Base-by-base conservation (phyloP, 73 alveolate species). In the Paramecium sonneborni region DNA sequence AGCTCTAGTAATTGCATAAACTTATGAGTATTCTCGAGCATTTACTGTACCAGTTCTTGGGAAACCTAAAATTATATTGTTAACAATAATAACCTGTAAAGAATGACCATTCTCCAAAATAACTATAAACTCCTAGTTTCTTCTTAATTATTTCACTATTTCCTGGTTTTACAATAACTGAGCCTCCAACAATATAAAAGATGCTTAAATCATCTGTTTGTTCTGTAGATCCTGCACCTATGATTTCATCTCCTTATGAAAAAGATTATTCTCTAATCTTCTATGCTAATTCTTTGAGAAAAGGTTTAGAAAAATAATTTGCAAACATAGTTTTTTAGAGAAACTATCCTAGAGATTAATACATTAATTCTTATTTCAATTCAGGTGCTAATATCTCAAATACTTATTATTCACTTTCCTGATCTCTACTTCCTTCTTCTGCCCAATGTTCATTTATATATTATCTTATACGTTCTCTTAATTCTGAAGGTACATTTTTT, bases 81-180 rank as follows among this genome's bases (percentile, higher is more conserved):
- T 3, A 12, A 52, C 0, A 52, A 52, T 18, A 46, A 12, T 46
- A 52, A 62, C 84, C 94, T 26, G 94, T 88, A 28, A 88, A 70
- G 24, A 88, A 88, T 11, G 91, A 69, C 76, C 91, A 69, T 72
- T 88, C 94, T 24, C 94, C 94, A 72, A 88, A 88, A n/a, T 62
- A 69, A 2, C 62, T 35, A 46, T 82, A 57, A 28, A 37, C 11
- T 30, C 88, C 37, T 12, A 67, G 46, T 79, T 18, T 39, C 4
- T 79, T 23, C 20, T 26, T 43, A 11, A 79, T 18, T 5, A 24
- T 24, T 79, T 79, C 72, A 14, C 62, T 30, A 43, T 79, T 79
- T 79, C 90, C 90, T 39, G 90, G 90, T 30, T 38, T 79, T 12
- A 79, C 41, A 30, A 30, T 20, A 23, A 79, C 74, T 4, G 44